Conservation (phyloP, 768 basidiomycete species). For the Cystobasidium ongulense region DNA sequence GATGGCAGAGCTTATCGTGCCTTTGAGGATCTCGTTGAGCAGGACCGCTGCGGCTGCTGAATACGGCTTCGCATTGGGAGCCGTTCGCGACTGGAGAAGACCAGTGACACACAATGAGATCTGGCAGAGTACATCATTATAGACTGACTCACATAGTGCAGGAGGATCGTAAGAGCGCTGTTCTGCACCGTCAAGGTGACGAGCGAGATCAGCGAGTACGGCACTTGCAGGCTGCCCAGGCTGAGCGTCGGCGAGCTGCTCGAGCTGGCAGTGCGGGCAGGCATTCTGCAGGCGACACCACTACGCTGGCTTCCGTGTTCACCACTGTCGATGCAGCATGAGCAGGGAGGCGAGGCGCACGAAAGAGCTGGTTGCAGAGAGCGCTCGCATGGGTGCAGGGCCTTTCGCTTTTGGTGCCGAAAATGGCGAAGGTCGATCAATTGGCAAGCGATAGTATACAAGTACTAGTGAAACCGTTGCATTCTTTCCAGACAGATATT, state of each 20-base stretch:
- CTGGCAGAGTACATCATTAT: no score
- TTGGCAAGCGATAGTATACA: no score
- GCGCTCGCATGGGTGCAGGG: no score
- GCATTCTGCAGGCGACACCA: constrained; percentile 44
- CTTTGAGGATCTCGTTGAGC: constrained; percentile 88
- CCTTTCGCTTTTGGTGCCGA: no score
- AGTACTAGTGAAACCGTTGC: no score
- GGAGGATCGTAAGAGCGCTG: constrained; percentile 78
- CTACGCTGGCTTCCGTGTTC: no score
- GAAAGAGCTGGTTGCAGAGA: no score
- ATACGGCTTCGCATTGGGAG: constrained; percentile 51
- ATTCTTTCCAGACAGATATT: no score
- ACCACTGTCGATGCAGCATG: no score
- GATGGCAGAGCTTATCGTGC: constrained; percentile 72
- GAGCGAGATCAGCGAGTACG: constrained; percentile 29
- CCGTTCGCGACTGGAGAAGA: constrained; percentile 34
- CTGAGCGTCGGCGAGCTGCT: not conserved
- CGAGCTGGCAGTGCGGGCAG: not conserved
- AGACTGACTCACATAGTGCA: constrained; percentile 73
- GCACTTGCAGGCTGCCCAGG: not conserved
- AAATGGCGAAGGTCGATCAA: no score
- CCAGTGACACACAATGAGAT: no score
- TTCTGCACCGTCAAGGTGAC: constrained; percentile 95
- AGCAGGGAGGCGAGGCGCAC: no score
- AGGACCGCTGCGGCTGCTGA: constrained; percentile 91